Base-by-base conservation (phyloP, 2,329 filamentous ascomycete genomes). In the Verticillium longisporum region DNA sequence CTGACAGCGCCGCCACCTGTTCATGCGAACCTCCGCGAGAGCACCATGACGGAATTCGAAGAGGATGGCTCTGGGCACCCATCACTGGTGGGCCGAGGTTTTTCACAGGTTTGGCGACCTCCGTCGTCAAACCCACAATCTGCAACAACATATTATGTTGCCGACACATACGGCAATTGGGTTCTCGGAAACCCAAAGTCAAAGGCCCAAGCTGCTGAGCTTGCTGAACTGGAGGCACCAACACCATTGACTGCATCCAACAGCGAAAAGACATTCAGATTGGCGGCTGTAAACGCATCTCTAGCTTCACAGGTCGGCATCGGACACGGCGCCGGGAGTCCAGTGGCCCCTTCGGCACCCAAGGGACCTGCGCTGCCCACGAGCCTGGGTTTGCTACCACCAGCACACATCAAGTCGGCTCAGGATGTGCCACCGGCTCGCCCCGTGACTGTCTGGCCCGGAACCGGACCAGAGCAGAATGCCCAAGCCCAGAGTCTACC, bases 161-260 rank as follows among this genome's bases (percentile, higher is more conserved):
- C 81, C 37, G 81, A 85, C 66, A 78, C 75, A 67, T 74, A 75
- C 64, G 80, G 81, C 1, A 84, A 84, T 66, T 84, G 82, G 82
- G 75, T 82, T 15, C 72, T 83, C 7, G 75, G 75, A 38, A 78
- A 77, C 62, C 65, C 73, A 5, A 71, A 71, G 54, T 70, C 70
- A 38, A 65, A 60, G 4, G 56, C 38, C 9, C 62, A 61, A 18
- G 66, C 67, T 18, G 65, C 66, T 38, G 63, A 68, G 57, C 61
- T 69, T 55, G 69, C 67, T 21, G 70, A 71, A 63, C 65, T 70
- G 41, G 66, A 67, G 11, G 65, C 60, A 1, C 63, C 68, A 13
- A 65, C 56, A 56, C 63, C 60, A 57, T 61, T 37, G 14, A 60
- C 37, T 58, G 56, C 14, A 57, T 66, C 45, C 60, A 55, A 56